Evolutionary conservation across 2,329 filamentous ascomycete species (phyloP), one percentile per base, ranked within the genome.

Genomic region (Monosporascus sp.): DNA sequence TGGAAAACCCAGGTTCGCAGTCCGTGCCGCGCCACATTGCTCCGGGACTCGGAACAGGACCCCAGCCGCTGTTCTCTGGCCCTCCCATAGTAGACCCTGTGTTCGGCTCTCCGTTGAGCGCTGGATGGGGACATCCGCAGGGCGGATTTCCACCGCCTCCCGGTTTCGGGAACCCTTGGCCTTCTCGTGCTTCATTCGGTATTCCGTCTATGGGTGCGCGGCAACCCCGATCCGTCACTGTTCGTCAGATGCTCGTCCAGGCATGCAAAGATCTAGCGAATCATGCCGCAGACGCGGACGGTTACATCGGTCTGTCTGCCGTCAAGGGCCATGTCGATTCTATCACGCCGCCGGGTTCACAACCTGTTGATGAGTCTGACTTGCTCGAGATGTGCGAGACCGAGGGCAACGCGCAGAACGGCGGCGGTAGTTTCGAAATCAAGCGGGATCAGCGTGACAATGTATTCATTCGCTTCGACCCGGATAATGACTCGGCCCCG

Each of bases 381-480:
- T 78, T 97, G 62, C 78, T 93, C 40, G 85, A 89, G 53, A 87
- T 95, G 54, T 94, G 89, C 68, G 93, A 97, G 63, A 96, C 93
- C 1, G 90, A 96, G 68, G 94, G 94, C 53, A 95, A 88, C 63
- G 68, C 76, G 2, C 84, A 86, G 55, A 97, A 97, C 63, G 94
- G 94, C 46, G 93, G 93, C 45, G 94, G 94, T n/a, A 87, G 81
- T 26, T 95, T 99, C 65, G 84, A 88, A 37, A 78, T 88, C 58
- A 81, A 79, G 56, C 77, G 79, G 40, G 80, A 83, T 48, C 74
- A 64, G 1, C 59, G 63, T 27, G 72, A 69, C n/a, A 70, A 71
- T 53, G 66, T 69, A 38, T 61, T 63, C 7, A 78, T 87, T 50
- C 76, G 80, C 17, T 85, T 80, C 71, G 77, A 86, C 52, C 75